Evolutionary conservation across 352 stramenopile genomes (phyloP).

Genomic region (Globisporangium emineosum): DNA sequence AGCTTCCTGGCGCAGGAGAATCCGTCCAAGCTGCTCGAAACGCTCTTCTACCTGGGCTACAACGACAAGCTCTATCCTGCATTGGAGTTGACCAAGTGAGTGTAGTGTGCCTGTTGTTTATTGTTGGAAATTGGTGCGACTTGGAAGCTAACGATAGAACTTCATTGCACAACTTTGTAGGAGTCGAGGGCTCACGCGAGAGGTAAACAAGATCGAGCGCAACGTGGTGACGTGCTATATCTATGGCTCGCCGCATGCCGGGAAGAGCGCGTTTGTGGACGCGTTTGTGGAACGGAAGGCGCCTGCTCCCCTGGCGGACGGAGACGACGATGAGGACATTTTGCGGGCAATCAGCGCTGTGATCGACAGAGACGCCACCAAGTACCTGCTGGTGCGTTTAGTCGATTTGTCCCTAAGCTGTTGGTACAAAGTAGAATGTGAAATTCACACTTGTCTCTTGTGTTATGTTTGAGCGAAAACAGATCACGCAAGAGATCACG

Average conservation of each 20-base stretch:
- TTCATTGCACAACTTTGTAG: conserved; percentile 3
- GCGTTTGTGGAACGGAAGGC: conserved; percentile 47
- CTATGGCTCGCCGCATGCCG: conserved; percentile 37
- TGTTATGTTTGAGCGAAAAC: background rate
- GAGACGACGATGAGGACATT: conserved; percentile 37
- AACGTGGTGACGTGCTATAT: conserved; percentile 76
- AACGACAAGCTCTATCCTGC: conserved; percentile 67
- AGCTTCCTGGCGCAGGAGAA: conserved; percentile 76
- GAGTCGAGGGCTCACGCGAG: conserved; percentile 51
- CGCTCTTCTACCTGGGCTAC: conserved; percentile 82
- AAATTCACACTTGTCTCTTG: background rate
- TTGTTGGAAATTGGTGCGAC: background rate
- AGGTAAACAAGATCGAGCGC: conserved; percentile 55
- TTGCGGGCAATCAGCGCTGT: conserved; percentile 59
- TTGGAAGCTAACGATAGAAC: background rate
- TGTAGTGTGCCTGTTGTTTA: conserved; percentile 12
- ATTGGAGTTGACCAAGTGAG: conserved; percentile 64
- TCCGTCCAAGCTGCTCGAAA: conserved; percentile 67
- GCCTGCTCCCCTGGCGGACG: conserved; percentile 12
- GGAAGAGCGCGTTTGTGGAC: conserved; percentile 55
- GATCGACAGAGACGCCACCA: conserved; percentile 45
- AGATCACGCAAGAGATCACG: conserved; percentile 65
- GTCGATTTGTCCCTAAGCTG: background rate
- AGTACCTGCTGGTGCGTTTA: conserved; percentile 60
- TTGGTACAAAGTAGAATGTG: background rate